Conservation (phyloP, 306 rosid species). For the Dalbergia oliveri region DNA sequence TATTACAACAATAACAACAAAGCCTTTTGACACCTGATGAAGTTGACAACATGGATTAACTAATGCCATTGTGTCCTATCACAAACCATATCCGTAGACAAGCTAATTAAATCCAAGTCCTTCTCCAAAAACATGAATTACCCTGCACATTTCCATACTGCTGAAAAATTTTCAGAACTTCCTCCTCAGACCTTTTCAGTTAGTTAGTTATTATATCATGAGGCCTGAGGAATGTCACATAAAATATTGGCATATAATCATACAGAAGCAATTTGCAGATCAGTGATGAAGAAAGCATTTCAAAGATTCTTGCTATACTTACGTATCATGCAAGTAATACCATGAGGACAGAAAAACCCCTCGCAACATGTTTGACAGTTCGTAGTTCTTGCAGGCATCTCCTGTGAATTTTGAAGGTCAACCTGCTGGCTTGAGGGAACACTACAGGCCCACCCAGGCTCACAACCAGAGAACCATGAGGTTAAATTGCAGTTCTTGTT, state of each 20-base stretch:
- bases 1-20: neutral
- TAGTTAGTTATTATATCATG: neutral
- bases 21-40: neutral
- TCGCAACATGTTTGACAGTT: slow-evolving; percentile 87
- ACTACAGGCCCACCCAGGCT: slow-evolving; percentile 99
- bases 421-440: slow-evolving; percentile 57
- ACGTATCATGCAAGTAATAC: slow-evolving; percentile 98
- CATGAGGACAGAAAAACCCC: slow-evolving; percentile 97
- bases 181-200: neutral
- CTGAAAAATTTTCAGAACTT: slow-evolving; percentile 8
- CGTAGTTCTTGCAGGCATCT: slow-evolving; percentile 78
- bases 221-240: neutral
- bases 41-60: neutral
- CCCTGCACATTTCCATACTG: neutral
- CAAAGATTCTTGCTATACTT: slow-evolving; percentile 53
- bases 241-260: slow-evolving; percentile 3
- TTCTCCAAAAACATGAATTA: neutral
- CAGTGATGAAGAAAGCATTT: slow-evolving; percentile 8
- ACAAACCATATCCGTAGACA: too few species aligned
- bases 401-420: slow-evolving; percentile 68
- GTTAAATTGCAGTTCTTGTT: slow-evolving; percentile 93
- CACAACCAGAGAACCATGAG: slow-evolving; percentile 94
- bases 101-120: neutral
- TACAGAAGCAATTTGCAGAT: slow-evolving; percentile 1
- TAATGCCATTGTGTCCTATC: too few species aligned